A percentile compares a stretch with the other conserved stretches of the same genome.
These are phyloP conservation scores for Zymoseptoria brevis DNA, from an alignment of 2,329 filamentous ascomycete species.

Conservation along the genomic window DNA sequence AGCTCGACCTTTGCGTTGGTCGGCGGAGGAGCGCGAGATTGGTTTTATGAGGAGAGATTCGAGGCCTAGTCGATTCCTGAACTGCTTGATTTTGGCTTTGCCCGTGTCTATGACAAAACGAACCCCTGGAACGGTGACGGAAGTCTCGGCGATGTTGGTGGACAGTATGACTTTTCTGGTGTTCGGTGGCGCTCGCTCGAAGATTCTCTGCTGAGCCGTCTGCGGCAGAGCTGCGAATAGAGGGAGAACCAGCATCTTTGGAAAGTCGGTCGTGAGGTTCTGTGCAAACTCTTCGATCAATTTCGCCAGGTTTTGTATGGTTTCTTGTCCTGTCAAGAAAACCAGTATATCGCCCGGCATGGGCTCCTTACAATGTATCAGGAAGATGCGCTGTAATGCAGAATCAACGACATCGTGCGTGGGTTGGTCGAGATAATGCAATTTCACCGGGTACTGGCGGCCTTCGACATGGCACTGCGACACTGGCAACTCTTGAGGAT, in stretches of 20 bases:
- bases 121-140: conserved; percentile 89
- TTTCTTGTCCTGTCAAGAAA: conserved; percentile 87
- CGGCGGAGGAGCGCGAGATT: conserved; percentile 86
- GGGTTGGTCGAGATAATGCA: conserved; percentile 64
- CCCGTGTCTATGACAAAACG: conserved; percentile 87
- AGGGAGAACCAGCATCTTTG: conserved; percentile 58
- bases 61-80: conserved; percentile 72
- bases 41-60: conserved; percentile 85
- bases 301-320: conserved; percentile 74
- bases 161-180: conserved; percentile 86
- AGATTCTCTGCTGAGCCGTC: conserved; percentile 76
- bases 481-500: not conserved
- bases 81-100: conserved; percentile 91
- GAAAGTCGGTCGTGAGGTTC: conserved; percentile 49
- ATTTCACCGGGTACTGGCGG: conserved; percentile 76
- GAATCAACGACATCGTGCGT: conserved; percentile 76
- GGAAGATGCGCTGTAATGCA: conserved; percentile 72
- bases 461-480: conserved; percentile 63
- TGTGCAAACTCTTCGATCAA: conserved; percentile 72
- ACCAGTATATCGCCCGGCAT: conserved; percentile 91
- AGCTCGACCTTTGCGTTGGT: conserved; percentile 84
- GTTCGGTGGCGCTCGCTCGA: conserved; percentile 62
- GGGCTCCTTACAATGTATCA: conserved; percentile 78
- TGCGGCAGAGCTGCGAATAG: conserved; percentile 87
- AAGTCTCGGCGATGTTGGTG: conserved; percentile 98